Evolutionary conservation across 805 yeast species (phyloP).

Genomic region (Teunomyces gatunensis): DNA sequence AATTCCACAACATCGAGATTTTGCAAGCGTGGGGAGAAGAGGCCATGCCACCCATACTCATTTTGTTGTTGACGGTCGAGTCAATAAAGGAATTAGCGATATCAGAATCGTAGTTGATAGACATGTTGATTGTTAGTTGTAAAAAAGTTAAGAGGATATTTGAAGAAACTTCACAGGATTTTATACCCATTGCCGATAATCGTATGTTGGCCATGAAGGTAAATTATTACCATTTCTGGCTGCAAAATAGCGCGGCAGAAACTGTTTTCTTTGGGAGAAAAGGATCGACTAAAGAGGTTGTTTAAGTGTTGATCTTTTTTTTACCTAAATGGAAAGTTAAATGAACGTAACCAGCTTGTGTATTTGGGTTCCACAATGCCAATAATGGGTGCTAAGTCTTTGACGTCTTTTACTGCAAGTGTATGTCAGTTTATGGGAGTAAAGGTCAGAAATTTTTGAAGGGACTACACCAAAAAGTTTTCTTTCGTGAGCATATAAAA

Average conservation of each 20-base stretch:
- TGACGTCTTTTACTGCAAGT: no score
- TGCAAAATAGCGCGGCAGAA: not conserved
- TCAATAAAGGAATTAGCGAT: not conserved
- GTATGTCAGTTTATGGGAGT: no score
- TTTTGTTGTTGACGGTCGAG: conserved; percentile 1
- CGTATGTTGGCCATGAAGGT: not conserved
- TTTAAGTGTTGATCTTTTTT: no score
- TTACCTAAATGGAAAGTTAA: no score
- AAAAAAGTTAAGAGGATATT: not conserved
- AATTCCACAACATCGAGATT: conserved; percentile 66
- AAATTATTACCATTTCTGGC: not conserved
- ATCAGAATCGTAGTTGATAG: not conserved
- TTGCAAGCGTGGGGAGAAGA: conserved; percentile 20
- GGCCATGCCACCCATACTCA: conserved; percentile 7
- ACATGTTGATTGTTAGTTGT: not conserved
- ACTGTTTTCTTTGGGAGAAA: not conserved
- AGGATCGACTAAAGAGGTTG: no score
- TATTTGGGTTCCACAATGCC: no score
- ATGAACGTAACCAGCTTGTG: no score
- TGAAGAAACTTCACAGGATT: not conserved
- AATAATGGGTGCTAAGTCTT: no score
- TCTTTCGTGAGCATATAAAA: not conserved
- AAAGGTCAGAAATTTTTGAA: not conserved
- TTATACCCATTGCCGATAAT: not conserved
- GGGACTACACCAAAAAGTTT: not conserved